Percentiles rank a stretch among this genome's conserved stretches.
phyloP scores from a whole-genome alignment of 2,329 filamentous ascomycete genomes.

The Stachybotrys elegans region DNA sequence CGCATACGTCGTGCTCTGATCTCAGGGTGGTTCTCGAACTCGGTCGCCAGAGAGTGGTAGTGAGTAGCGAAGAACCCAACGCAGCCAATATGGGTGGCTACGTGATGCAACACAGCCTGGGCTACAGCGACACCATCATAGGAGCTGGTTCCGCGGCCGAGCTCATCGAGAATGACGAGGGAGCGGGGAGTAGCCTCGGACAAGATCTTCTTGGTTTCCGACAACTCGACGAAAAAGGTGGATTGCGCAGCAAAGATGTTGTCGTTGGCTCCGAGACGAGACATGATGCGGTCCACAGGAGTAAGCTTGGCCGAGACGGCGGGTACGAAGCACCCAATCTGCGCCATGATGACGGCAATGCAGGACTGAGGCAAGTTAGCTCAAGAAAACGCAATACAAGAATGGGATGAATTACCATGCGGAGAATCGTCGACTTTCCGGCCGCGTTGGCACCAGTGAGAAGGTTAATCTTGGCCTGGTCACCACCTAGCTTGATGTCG shows the following conservation, averaged over 20 bases:
- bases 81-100: slow-evolving; percentile 88
- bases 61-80: slow-evolving; percentile 97
- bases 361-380: slow-evolving; percentile 60
- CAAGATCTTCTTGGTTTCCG: slow-evolving; percentile 97
- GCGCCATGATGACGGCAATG: slow-evolving; percentile 93
- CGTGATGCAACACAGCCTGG: slow-evolving; percentile 93
- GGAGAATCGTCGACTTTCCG: slow-evolving; percentile 91
- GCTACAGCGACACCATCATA: slow-evolving; percentile 97
- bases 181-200: slow-evolving; percentile 90
- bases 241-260: slow-evolving; percentile 98
- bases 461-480: slow-evolving; percentile 76
- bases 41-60: slow-evolving; percentile 88
- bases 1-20: slow-evolving; percentile 85
- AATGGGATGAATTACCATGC: slow-evolving; percentile 64
- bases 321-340: slow-evolving; percentile 90
- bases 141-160: slow-evolving; percentile 88
- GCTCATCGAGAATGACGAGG: slow-evolving; percentile 92
- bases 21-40: slow-evolving; percentile 87
- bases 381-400: background rate
- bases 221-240: slow-evolving; percentile 96
- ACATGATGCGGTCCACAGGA: slow-evolving; percentile 97
- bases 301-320: slow-evolving; percentile 78
- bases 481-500: slow-evolving; percentile 80
- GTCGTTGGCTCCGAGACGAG: slow-evolving; percentile 92
- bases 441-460: slow-evolving; percentile 95